These are phyloP conservation scores for Eruca vesicaria DNA, from an alignment of 441 rosid species.

Conservation along the genomic window DNA sequence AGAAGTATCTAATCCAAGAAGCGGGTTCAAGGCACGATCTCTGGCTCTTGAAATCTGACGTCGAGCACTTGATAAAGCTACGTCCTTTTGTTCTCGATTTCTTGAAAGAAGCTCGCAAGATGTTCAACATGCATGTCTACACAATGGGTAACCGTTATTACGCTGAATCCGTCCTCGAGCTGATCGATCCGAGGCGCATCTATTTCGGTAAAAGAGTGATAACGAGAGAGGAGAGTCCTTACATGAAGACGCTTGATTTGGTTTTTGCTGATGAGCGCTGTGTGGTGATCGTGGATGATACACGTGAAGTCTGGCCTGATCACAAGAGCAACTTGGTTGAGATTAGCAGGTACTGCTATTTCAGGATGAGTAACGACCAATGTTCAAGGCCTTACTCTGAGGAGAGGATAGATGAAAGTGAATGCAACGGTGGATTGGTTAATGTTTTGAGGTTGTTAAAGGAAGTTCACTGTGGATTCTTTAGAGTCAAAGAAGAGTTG, in stretches of 20 bases:
- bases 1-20: constrained; percentile 28
- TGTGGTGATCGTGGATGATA: constrained; percentile 22
- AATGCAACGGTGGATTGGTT: neutral
- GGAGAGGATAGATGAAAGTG: constrained; percentile 9
- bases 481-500: neutral
- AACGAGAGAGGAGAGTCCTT: constrained; percentile 1
- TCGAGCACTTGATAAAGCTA: constrained; percentile 13
- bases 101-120: constrained; percentile 20
- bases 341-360: neutral
- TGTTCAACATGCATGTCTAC: constrained; percentile 25
- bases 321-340: constrained; percentile 15
- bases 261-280: constrained; percentile 20
- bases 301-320: neutral
- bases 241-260: constrained; percentile 27
- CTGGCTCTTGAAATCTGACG: neutral
- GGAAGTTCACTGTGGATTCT: neutral
- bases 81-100: constrained; percentile 17
- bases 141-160: constrained; percentile 6
- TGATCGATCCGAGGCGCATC: constrained; percentile 18
- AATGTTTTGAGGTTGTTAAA: neutral
- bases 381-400: neutral
- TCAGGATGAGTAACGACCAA: neutral
- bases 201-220: constrained; percentile 20
- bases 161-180: neutral
- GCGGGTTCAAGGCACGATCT: constrained; percentile 10